Evolutionary conservation across 2,329 filamentous ascomycete genomes (phyloP).

Genomic region (Penicillium nordicum): DNA sequence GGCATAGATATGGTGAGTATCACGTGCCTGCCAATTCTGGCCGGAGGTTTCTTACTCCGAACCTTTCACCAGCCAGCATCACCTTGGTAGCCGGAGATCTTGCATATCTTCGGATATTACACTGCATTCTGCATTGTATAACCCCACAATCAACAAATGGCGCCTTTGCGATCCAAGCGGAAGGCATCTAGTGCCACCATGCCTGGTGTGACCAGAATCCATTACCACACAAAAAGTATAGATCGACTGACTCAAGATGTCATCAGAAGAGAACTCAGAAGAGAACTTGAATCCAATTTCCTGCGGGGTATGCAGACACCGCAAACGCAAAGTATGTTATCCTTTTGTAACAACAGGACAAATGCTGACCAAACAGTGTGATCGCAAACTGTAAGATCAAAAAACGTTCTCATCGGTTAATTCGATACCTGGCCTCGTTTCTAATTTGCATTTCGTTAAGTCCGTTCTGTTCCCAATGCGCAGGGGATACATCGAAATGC

Average conservation of each 20-base stretch:
- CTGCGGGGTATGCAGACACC: slow-evolving; percentile 22
- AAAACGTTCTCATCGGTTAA: neutral
- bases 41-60: no score
- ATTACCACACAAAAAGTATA: neutral
- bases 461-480: slow-evolving; percentile 21
- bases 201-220: slow-evolving; percentile 5
- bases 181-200: slow-evolving; percentile 5
- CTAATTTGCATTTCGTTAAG: slow-evolving; percentile 8
- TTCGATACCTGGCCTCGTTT: neutral
- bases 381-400: slow-evolving; percentile 19
- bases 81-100: neutral
- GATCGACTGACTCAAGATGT: slow-evolving; percentile 2
- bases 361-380: slow-evolving; percentile 21
- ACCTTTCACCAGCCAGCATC: neutral
- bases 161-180: slow-evolving; percentile 9
- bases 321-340: slow-evolving; percentile 23
- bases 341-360: neutral
- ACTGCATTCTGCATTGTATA: neutral
- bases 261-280: slow-evolving; percentile 9
- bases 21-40: no score
- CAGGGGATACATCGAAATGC: slow-evolving; percentile 17
- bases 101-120: neutral
- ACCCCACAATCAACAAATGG: neutral
- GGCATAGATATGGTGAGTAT: no score
- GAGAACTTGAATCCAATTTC: slow-evolving; percentile 16